Conservation (phyloP, 768 basidiomycete species). For the Naematelia encephala region DNA sequence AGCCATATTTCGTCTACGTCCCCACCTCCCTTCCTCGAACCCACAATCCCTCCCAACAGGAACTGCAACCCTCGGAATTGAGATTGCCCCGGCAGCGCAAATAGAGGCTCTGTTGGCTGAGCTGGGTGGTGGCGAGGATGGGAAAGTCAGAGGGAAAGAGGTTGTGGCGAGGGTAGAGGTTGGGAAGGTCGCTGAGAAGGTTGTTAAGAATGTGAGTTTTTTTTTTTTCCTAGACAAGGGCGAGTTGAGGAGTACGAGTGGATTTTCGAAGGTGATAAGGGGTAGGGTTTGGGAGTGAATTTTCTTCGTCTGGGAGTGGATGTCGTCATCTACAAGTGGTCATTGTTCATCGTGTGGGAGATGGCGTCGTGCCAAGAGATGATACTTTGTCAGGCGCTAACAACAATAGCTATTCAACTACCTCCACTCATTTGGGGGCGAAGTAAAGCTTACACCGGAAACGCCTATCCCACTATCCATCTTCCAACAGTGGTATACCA, state of each 20-base stretch:
- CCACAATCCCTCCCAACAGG: conserved; percentile 3
- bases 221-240: too few species aligned
- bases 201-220: conserved; percentile 49
- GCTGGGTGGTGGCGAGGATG: conserved; percentile 17
- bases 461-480: conserved; percentile 50
- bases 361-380: neutral
- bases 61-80: conserved; percentile 46
- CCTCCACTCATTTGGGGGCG: conserved; percentile 50
- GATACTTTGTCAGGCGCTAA: too few species aligned
- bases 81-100: conserved; percentile 39
- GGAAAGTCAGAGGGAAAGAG: conserved; percentile 24
- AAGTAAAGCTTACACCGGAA: conserved; percentile 43
- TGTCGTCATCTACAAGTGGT: too few species aligned
- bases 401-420: conserved; percentile 51
- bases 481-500: conserved; percentile 49
- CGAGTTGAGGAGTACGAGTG: too few species aligned
- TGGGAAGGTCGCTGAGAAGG: conserved; percentile 47
- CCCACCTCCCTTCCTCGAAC: conserved; percentile 3
- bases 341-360: too few species aligned
- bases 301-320: too few species aligned
- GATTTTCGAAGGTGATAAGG: too few species aligned
- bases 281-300: too few species aligned
- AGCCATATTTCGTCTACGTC: neutral
- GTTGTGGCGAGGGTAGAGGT: conserved; percentile 32
- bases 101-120: conserved; percentile 25